Evolutionary conservation across 306 rosid genomes (phyloP).

Genomic region (Ceratonia siliqua): DNA sequence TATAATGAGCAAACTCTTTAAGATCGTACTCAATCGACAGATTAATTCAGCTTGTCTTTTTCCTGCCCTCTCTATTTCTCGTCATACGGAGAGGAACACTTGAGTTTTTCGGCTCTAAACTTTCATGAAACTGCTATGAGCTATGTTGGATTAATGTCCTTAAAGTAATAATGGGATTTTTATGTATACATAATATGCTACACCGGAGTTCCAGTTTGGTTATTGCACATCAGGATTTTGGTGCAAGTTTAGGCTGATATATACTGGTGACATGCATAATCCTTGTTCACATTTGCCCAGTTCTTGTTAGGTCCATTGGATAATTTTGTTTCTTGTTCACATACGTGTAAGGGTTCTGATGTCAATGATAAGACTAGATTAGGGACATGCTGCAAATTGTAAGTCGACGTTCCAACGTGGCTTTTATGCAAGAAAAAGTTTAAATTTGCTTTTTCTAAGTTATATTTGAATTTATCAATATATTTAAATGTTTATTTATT

Average conservation of each 20-base stretch:
- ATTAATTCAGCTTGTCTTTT: conserved; percentile 25
- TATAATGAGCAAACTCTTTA: conserved; percentile 37
- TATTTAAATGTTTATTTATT: too few relatives aligned
- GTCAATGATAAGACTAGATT: too few relatives aligned
- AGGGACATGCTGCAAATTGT: too few relatives aligned
- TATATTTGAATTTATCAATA: too few relatives aligned
- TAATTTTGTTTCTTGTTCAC: too few relatives aligned
- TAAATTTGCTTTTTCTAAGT: too few relatives aligned
- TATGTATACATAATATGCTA: not conserved
- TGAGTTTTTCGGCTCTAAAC: conserved; percentile 29
- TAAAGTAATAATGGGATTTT: conserved; percentile 19
- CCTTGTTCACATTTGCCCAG: not conserved
- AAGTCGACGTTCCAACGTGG: too few relatives aligned
- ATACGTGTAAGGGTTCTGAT: too few relatives aligned
- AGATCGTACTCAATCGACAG: conserved; percentile 19
- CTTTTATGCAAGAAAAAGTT: too few relatives aligned
- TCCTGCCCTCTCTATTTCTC: not conserved
- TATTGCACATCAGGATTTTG: not conserved
- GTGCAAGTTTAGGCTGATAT: not conserved
- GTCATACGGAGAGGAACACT: conserved; percentile 28
- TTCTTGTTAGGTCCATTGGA: too few relatives aligned
- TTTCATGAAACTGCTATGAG: not conserved
- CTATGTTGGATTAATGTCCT: conserved; percentile 10
- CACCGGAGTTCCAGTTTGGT: not conserved
- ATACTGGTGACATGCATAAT: not conserved